phyloP scores from a whole-genome alignment of 2,329 filamentous ascomycete species.

The Hymenoscyphus linearis region DNA sequence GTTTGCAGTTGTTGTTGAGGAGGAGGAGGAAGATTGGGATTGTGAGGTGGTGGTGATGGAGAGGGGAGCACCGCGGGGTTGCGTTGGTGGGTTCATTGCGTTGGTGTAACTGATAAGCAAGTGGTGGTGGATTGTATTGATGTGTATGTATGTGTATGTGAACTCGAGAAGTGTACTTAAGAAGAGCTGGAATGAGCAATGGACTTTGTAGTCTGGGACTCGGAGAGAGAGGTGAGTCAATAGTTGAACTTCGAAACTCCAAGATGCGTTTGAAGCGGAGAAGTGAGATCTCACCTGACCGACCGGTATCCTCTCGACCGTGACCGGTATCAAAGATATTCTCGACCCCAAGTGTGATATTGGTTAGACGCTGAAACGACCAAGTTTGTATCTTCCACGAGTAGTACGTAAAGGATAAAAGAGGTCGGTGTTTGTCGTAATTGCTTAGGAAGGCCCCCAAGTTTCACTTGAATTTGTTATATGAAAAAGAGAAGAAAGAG shows the following conservation, averaged over 20 bases:
- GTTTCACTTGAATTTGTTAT: not conserved
- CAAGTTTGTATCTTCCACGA: not conserved
- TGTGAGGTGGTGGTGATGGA: slow-evolving; percentile 2
- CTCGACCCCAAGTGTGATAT: not conserved
- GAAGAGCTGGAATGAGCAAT: not conserved
- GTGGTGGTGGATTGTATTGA: not conserved
- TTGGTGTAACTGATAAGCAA: not conserved
- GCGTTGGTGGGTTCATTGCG: not conserved
- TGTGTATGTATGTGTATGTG: not conserved
- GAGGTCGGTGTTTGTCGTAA: not conserved
- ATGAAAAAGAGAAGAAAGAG: not conserved
- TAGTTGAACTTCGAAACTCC: not conserved
- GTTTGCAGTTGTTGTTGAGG: not conserved
- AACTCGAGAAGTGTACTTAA: not conserved
- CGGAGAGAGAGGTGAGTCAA: not conserved
- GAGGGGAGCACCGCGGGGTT: slow-evolving; percentile 2
- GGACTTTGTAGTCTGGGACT: not conserved
- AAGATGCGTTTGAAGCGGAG: not conserved
- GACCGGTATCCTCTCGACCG: not conserved
- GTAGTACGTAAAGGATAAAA: not conserved
- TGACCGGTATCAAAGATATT: not conserved
- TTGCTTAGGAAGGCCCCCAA: not conserved
- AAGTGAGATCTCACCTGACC: not conserved
- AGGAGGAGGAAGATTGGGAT: not conserved
- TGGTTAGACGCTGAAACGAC: not conserved